Evolutionary conservation across 495 filamentous ascomycete species (phyloP), one percentile per base, ranked within the genome.

Genomic region (Podospora anserina): DNA sequence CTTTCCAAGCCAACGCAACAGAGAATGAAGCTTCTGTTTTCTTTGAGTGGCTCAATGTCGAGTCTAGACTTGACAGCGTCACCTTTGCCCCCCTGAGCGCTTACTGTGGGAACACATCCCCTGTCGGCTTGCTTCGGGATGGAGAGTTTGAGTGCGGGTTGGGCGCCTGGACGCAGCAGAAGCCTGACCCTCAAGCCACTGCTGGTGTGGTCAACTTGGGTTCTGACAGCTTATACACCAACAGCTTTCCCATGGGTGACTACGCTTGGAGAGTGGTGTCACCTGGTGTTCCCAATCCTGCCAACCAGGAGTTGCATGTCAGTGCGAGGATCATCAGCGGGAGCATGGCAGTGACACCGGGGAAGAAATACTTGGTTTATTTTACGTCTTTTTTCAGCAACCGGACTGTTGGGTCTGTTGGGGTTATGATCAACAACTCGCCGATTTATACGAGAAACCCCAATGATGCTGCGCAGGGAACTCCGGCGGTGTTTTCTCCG

Each of bases 321-420:
- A 69, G 63, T 49, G 69, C 66, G 28, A 54, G 66, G 0, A n/a
- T 71, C 4, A 59, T 65, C 55, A 69, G 66, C 44, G 26, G 53
- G 0, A 11, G 56, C 2, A 9, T 69, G 4, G 4, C 69, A 0
- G 66, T 71, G 0, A 53, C 39, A 0, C 66, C 66, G 0, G 63
- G 56, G 0, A 28, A 27, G 9, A 63, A 49, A 5, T 71, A 71
- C 44, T 26, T 39, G 59, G 54, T 71, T 0, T 59, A 23, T 13
- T 71, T 69, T 61, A 53, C 20, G 0, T 53, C 66, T 0, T 62
- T 55, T 9, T 71, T 69, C 18, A 49, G 55, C 30, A 27, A 57
- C 20, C 16, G 61, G 1, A 49, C 34, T 1, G 55, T 60, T 4
- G 69, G 69, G 0, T 68, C 65, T 23, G 49, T 71, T 0, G 69